Percentiles rank a stretch among this genome's conserved stretches.
Conservation (phyloP, 768 basidiomycete genomes). For the Amanita brunnescens region DNA sequence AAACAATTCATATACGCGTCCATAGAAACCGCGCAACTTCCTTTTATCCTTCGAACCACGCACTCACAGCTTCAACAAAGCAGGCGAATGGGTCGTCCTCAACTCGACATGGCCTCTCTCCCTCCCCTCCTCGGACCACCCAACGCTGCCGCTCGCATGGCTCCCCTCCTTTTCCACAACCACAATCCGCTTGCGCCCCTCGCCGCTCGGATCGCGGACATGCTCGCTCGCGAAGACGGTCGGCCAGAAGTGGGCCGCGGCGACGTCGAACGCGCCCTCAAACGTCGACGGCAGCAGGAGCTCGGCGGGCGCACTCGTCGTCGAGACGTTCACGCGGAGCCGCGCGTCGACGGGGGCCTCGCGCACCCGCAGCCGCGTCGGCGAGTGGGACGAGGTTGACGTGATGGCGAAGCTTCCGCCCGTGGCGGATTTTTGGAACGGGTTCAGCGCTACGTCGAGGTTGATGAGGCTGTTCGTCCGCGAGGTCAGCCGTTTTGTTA, state of each 20-base stretch:
- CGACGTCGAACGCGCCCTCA: constrained; percentile 27
- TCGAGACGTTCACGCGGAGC: constrained; percentile 20
- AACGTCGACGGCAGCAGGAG: constrained; percentile 26
- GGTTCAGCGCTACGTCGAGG: background rate
- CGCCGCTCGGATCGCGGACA: constrained; percentile 7
- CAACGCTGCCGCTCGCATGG: constrained; percentile 3
- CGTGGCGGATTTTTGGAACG: background rate
- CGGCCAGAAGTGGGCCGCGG: constrained; percentile 7
- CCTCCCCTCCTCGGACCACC: constrained; percentile 8
- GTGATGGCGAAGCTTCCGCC: constrained; percentile 25
- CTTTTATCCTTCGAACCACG: background rate
- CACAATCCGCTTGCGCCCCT: constrained; percentile 3
- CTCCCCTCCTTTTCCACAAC: background rate
- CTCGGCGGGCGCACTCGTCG: constrained; percentile 26
- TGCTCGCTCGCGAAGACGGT: background rate
- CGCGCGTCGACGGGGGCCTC: constrained; percentile 24
- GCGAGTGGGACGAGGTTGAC: constrained; percentile 25
- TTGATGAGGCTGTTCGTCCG: constrained; percentile 1
- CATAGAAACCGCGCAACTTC: background rate
- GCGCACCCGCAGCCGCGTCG: constrained; percentile 20
- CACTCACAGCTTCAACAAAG: constrained; percentile 1
- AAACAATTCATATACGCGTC: background rate
- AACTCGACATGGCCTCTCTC: constrained; percentile 1
- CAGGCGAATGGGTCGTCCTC: constrained; percentile 5
- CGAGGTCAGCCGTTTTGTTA: constrained; percentile 7